Base-by-base conservation (phyloP, 2,329 filamentous ascomycete genomes). In the Rutstroemia sp. region DNA sequence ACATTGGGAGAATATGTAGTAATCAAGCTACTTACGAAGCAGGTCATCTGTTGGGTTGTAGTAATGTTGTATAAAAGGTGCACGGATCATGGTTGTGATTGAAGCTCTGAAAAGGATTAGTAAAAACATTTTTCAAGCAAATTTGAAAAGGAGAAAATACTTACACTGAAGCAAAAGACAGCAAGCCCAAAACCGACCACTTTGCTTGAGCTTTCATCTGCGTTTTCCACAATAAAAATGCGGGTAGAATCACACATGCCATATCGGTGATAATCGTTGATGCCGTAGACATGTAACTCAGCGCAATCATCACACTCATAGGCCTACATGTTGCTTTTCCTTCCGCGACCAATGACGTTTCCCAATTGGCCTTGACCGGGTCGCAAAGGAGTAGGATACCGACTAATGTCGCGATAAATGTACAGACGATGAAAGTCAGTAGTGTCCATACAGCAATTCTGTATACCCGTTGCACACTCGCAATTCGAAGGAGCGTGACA, bases 221-320 rank as follows among this genome's bases (percentile, higher is more conserved):
- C 6, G 67, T 68, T 2, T 62, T 65, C 65, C 67, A 71, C 4
- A 72, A 57, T 16, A 72, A 64, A 3, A 70, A 49, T 2, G 65
- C 70, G 0, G 70, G 70, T 6, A 72, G 59, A 1, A 71, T 58
- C 0, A 67, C 66, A 8, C 66, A 65, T 8, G 66, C 67, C 49
- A 69, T 12, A 49, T 71, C 69, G n/a, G 70, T 72, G 2, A 66
- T 57, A 27, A 72, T 70, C 6, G 69, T 68, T 5, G 64, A 63
- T 16, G 62, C 66, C 2, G 69, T 71, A 1, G 69, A 67, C 5
- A 66, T 69, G 50, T 71, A 63, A 25, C 56, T 61, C 37, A 64
- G 50, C 14, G 46, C 65, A 16, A 67, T 49, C 61, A 64, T 62
- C 9, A 57, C 44, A 16, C 38, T 19, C 62, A 62, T 62, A 1